Evolutionary conservation across 257 asterid species (phyloP).

Genomic region (Nemophila menziesii): DNA sequence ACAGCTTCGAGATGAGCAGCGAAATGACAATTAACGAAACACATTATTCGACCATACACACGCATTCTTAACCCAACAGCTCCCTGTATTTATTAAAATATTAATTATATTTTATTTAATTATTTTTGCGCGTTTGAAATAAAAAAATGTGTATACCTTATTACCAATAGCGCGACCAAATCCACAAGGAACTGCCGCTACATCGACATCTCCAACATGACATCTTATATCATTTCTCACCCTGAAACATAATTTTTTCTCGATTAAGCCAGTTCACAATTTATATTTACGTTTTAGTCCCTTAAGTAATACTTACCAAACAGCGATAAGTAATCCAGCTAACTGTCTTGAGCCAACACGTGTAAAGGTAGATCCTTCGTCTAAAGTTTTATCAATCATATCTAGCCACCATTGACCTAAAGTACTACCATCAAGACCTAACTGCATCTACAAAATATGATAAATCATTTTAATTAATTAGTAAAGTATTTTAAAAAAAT

Average conservation of each 20-base stretch:
- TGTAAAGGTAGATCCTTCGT: slow-evolving; percentile 76
- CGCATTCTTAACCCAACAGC: slow-evolving; percentile 98
- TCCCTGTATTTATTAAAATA: slow-evolving; percentile 40
- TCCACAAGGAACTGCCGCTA: slow-evolving; percentile 98
- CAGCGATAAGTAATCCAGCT: slow-evolving; percentile 91
- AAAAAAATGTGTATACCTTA: slow-evolving; percentile 38
- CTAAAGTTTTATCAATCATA: slow-evolving; percentile 84
- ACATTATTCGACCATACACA: slow-evolving; percentile 60
- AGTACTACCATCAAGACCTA: slow-evolving; percentile 96
- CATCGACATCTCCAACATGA: slow-evolving; percentile 88
- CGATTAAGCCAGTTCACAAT: neutral
- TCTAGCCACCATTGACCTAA: slow-evolving; percentile 98
- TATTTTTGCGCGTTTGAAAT: neutral
- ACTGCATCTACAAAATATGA: slow-evolving; percentile 37
- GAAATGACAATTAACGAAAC: slow-evolving; percentile 95
- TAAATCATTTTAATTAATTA: neutral
- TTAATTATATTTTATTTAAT: too few species aligned
- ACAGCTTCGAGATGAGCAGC: slow-evolving; percentile 97
- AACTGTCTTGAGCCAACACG: slow-evolving; percentile 94
- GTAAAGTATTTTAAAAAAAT: too few species aligned
- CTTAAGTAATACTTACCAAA: slow-evolving; percentile 51
- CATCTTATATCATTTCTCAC: slow-evolving; percentile 52
- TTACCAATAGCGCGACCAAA: slow-evolving; percentile 93
- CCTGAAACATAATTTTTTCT: slow-evolving; percentile 34
- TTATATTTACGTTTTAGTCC: neutral